Conservation (phyloP, 345 rosid genomes). For the Boechera divaricarpa region DNA sequence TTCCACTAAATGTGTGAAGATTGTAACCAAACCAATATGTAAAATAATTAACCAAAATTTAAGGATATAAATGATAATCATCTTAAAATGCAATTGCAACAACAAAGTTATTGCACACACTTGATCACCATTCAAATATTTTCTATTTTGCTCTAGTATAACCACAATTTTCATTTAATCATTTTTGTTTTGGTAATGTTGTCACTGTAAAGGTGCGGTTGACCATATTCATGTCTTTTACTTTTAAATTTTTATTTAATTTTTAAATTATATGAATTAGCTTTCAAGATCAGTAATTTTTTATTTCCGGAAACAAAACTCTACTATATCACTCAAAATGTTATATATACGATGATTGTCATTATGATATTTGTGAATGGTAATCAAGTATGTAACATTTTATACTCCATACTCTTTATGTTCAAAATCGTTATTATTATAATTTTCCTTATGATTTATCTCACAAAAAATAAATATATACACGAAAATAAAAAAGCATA, state of each 20-base stretch:
- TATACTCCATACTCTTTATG: neutral
- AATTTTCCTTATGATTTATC: neutral
- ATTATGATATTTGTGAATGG: no score
- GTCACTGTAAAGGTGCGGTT: neutral
- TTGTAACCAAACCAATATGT: neutral
- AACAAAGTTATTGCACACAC: neutral
- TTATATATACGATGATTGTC: no score
- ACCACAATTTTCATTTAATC: neutral
- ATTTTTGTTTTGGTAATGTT: neutral
- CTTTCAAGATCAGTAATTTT: neutral
- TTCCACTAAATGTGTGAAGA: neutral
- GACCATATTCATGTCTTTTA: neutral
- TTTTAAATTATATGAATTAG: neutral
- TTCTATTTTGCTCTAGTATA: neutral
- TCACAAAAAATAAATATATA: neutral
- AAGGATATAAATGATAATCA: neutral
- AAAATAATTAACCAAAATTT: neutral
- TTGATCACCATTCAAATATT: neutral
- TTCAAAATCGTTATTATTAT: neutral
- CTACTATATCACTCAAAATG: neutral
- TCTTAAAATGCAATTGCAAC: neutral
- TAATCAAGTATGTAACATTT: no score
- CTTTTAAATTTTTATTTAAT: neutral
- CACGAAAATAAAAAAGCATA: slow-evolving; percentile 2
- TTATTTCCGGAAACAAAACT: neutral